A percentile compares a stretch with the other conserved stretches of the same genome.
Conservation (phyloP, 2,329 filamentous ascomycete species). For the Trichoderma citrinoviride region DNA sequence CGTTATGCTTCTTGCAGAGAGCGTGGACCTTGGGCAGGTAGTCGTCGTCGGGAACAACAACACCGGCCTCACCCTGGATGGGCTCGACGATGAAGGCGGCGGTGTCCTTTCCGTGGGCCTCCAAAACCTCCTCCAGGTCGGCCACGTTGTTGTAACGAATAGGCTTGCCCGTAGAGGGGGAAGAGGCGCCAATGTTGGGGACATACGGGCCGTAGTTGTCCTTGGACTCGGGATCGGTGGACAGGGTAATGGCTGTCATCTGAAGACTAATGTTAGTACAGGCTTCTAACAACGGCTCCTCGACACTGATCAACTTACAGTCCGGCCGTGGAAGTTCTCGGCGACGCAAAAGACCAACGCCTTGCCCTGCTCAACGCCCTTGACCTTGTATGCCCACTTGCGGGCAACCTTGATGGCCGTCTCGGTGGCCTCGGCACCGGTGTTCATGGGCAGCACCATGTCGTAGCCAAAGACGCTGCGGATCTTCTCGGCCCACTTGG, state of each 20-base stretch:
- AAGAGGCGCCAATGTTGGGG: conserved; percentile 75
- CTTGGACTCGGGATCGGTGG: conserved; percentile 89
- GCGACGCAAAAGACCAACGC: conserved; percentile 79
- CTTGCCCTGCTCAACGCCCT: conserved; percentile 80
- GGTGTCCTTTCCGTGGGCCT: conserved; percentile 77
- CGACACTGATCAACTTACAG: conserved; percentile 58
- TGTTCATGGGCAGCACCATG: conserved; percentile 99
- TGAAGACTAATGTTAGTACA: conserved; percentile 34
- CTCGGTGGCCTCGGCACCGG: conserved; percentile 92
- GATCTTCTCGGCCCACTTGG: conserved; percentile 89
- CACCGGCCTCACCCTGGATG: conserved; percentile 95
- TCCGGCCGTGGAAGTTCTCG: conserved; percentile 96
- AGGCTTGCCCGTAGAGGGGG: conserved; percentile 69
- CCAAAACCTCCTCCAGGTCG: conserved; percentile 75
- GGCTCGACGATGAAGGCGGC: conserved; percentile 94
- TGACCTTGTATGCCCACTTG: conserved; percentile 98
- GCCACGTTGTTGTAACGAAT: conserved; percentile 85
- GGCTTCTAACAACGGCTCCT: background rate
- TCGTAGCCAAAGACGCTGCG: conserved; percentile 89
- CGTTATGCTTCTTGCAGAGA: conserved; percentile 92
- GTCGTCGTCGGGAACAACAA: conserved; percentile 87
- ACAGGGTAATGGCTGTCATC: conserved; percentile 95
- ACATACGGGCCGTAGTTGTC: conserved; percentile 97
- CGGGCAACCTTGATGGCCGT: conserved; percentile 93
- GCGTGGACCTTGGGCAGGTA: conserved; percentile 78